phyloP scores from a whole-genome alignment of 2,329 filamentous ascomycete genomes.

The Stagonosporopsis tanaceti region DNA sequence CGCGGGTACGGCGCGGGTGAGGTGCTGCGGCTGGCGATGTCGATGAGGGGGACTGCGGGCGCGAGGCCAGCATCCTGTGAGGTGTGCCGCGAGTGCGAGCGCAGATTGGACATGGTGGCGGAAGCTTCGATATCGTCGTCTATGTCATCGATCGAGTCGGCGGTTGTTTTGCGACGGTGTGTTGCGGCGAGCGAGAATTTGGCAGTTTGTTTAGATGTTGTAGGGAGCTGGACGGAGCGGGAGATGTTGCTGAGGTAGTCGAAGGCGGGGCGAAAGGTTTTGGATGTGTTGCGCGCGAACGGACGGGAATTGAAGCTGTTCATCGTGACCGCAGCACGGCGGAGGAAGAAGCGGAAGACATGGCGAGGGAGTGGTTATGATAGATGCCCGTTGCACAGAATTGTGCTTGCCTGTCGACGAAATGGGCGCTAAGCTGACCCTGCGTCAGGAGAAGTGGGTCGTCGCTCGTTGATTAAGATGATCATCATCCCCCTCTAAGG shows the following conservation, averaged over 20 bases:
- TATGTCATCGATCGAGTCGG: conserved; percentile 49
- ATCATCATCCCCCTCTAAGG: background rate
- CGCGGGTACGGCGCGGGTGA: conserved; percentile 53
- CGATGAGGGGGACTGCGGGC: conserved; percentile 55
- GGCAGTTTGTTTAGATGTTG: conserved; percentile 23
- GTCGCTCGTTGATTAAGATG: background rate
- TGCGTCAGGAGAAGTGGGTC: conserved; percentile 12
- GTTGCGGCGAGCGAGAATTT: conserved; percentile 18
- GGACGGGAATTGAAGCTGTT: conserved; percentile 44
- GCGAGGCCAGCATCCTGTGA: conserved; percentile 43
- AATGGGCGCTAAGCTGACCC: conserved; percentile 13
- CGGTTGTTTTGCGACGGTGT: conserved; percentile 44
- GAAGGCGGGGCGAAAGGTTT: conserved; percentile 46
- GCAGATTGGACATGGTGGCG: conserved; percentile 40
- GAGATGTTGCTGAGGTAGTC: conserved; percentile 46
- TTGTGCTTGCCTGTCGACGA: conserved; percentile 8
- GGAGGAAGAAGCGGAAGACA: conserved; percentile 12
- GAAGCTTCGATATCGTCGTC: conserved; percentile 48
- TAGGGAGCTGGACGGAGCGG: conserved; percentile 28
- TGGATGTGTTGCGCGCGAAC: conserved; percentile 42
- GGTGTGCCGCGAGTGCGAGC: conserved; percentile 40
- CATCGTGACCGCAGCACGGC: conserved; percentile 33
- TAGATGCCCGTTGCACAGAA: conserved; percentile 9
- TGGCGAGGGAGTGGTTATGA: conserved; percentile 1
- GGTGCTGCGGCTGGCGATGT: conserved; percentile 52